These are phyloP conservation scores for Puccinia novopanici DNA, from an alignment of 1,284 basidiomycete species.

Conservation along the genomic window DNA sequence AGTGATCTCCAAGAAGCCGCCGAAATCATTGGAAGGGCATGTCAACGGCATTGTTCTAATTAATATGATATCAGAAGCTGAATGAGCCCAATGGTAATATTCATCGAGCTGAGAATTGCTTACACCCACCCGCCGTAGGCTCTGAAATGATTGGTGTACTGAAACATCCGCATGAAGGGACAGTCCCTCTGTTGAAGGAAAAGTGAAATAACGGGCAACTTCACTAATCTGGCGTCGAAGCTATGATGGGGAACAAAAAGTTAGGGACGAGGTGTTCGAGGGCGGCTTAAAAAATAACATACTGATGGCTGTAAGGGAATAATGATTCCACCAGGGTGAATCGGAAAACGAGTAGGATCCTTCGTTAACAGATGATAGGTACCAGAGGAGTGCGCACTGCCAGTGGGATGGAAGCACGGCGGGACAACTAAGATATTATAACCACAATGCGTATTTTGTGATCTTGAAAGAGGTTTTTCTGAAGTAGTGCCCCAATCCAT, in stretches of 20 bases:
- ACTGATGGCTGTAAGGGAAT: conserved; percentile 7
- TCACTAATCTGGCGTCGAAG: background rate
- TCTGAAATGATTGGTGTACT: background rate
- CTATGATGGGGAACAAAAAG: background rate
- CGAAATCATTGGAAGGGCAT: background rate
- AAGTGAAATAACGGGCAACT: background rate
- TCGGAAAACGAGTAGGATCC: conserved; percentile 9
- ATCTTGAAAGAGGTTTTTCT: background rate
- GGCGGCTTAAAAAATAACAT: background rate
- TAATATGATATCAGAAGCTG: background rate
- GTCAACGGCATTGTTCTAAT: background rate
- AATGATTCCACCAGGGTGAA: conserved; percentile 18
- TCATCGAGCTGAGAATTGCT: background rate
- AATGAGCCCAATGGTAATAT: background rate
- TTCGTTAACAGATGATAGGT: background rate
- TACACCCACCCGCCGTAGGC: background rate
- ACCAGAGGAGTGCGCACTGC: background rate
- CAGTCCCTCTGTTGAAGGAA: background rate
- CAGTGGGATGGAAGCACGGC: conserved; percentile 3
- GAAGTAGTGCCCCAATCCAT: background rate
- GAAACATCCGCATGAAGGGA: background rate
- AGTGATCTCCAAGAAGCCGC: conserved; percentile 14
- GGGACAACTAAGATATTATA: background rate
- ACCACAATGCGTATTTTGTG: background rate
- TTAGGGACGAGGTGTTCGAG: background rate